These are phyloP conservation scores for Tuber calosporum DNA, from an alignment of 495 filamentous ascomycete species.

Conservation along the genomic window DNA sequence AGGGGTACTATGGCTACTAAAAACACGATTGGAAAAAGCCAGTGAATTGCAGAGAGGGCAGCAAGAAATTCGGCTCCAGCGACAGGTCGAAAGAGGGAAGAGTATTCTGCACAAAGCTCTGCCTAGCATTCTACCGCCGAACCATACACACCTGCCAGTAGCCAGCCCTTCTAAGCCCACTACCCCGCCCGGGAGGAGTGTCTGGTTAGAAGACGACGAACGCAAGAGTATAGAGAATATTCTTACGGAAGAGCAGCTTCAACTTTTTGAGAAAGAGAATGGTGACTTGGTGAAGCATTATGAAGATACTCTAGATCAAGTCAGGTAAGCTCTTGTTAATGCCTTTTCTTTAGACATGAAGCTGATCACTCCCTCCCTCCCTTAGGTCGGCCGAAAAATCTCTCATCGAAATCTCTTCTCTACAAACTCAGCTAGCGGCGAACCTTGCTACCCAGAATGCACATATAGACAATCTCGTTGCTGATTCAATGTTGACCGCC, in stretches of 20 bases:
- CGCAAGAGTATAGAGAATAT: conserved; percentile 52
- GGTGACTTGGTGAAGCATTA: conserved; percentile 85
- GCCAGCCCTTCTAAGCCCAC: conserved; percentile 13
- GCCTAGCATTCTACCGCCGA: conserved; percentile 36
- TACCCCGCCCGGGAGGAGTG: conserved; percentile 19
- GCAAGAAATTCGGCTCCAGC: conserved; percentile 78
- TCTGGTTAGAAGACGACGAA: conserved; percentile 42
- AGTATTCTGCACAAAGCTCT: conserved; percentile 69
- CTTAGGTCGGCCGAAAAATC: conserved; percentile 79
- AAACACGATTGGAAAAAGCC: conserved; percentile 64
- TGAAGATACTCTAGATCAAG: conserved; percentile 83
- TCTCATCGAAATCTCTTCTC: conserved; percentile 81
- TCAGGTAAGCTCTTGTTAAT: conserved; percentile 53
- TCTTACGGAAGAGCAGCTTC: conserved; percentile 73
- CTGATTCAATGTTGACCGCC: conserved; percentile 68
- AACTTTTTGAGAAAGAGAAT: conserved; percentile 91
- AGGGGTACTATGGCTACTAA: conserved; percentile 72
- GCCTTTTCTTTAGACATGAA: background rate
- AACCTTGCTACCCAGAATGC: conserved; percentile 79
- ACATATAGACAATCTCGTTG: conserved; percentile 79
- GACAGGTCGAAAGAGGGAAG: conserved; percentile 82
- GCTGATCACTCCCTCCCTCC: conserved; percentile 7
- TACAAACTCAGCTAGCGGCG: conserved; percentile 78
- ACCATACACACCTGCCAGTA: background rate
- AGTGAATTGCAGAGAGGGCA: conserved; percentile 72